Conservation (phyloP, 2,329 filamentous ascomycete species). For the Neofusicoccum sp. region DNA sequence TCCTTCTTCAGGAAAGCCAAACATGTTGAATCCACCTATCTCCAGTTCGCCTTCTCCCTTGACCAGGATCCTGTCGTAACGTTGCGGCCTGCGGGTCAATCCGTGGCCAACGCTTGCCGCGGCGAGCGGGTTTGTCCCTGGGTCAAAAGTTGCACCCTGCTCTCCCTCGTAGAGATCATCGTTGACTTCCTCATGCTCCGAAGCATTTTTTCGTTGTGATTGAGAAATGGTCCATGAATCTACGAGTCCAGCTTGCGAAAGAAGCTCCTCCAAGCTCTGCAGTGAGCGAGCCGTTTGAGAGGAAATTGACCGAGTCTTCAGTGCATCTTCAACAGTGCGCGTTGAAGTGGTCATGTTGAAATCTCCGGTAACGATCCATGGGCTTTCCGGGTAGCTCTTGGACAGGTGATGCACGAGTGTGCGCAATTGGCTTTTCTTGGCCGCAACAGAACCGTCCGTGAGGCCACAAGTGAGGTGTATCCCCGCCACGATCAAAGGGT, state of each 20-base stretch:
- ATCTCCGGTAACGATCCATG: slow-evolving; percentile 62
- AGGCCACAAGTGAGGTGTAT: slow-evolving; percentile 63
- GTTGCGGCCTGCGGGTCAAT: slow-evolving; percentile 60
- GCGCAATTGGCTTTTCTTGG: slow-evolving; percentile 58
- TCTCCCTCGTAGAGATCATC: slow-evolving; percentile 51
- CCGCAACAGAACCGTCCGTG: slow-evolving; percentile 56
- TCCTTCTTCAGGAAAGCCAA: slow-evolving; percentile 47
- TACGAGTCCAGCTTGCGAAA: slow-evolving; percentile 48
- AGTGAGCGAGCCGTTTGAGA: slow-evolving; percentile 46
- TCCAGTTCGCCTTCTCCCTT: slow-evolving; percentile 42
- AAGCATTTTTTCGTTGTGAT: too few species aligned
- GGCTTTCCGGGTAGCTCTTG: slow-evolving; percentile 40
- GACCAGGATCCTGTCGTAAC: slow-evolving; percentile 64
- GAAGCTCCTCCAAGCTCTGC: slow-evolving; percentile 45
- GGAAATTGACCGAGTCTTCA: slow-evolving; percentile 56
- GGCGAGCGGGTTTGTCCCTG: slow-evolving; percentile 56
- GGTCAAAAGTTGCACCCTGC: slow-evolving; percentile 65
- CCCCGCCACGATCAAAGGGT: slow-evolving; percentile 52
- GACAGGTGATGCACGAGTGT: slow-evolving; percentile 50
- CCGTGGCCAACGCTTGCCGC: slow-evolving; percentile 53
- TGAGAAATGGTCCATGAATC: slow-evolving; percentile 55
- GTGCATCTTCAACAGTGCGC: slow-evolving; percentile 54
- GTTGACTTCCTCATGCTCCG: slow-evolving; percentile 41
- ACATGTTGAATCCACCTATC: slow-evolving; percentile 55
- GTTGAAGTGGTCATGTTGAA: slow-evolving; percentile 64